Conservation (phyloP, 805 yeast species). For the Alloascoidea hylecoeti region DNA sequence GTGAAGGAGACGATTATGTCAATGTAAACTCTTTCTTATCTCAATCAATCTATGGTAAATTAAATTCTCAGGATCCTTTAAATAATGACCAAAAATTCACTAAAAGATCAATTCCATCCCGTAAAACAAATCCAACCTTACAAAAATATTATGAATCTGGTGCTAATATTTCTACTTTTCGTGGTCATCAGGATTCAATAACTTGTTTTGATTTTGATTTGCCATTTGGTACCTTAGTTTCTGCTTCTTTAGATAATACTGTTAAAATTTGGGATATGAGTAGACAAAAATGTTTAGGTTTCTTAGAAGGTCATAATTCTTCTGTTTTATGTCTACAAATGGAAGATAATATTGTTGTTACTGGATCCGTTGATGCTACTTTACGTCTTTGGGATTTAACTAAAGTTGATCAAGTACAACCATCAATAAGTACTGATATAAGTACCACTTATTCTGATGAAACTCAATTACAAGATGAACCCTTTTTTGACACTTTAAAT, state of each 20-base stretch:
- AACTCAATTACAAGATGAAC: too few relatives aligned
- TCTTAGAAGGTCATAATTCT: slow-evolving; percentile 41
- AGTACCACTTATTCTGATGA: slow-evolving; percentile 7
- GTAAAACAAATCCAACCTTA: slow-evolving; percentile 45
- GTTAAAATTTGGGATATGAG: slow-evolving; percentile 78
- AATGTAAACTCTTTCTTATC: slow-evolving; percentile 15
- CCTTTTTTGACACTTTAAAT: slow-evolving; percentile 4
- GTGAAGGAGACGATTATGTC: slow-evolving; percentile 7
- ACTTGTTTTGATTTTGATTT: slow-evolving; percentile 53
- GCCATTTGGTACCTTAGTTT: slow-evolving; percentile 65
- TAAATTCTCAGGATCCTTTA: slow-evolving; percentile 20
- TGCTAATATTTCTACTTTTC: slow-evolving; percentile 30
- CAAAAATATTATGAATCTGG: slow-evolving; percentile 55
- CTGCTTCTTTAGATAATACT: slow-evolving; percentile 66
- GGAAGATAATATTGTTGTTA: slow-evolving; percentile 30
- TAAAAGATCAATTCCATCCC: slow-evolving; percentile 15
- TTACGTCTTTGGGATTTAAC: slow-evolving; percentile 46
- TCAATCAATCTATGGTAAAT: slow-evolving; percentile 29
- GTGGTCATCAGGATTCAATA: slow-evolving; percentile 38
- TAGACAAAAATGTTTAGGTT: slow-evolving; percentile 30
- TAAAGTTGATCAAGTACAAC: slow-evolving; percentile 9
- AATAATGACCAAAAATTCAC: slow-evolving; percentile 12
- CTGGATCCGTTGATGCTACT: slow-evolving; percentile 53
- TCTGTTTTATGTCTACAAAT: slow-evolving; percentile 46
- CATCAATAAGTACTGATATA: slow-evolving; percentile 7